Conservation (phyloP, 805 yeast genomes). For the Spencermartinsiella europaea region DNA sequence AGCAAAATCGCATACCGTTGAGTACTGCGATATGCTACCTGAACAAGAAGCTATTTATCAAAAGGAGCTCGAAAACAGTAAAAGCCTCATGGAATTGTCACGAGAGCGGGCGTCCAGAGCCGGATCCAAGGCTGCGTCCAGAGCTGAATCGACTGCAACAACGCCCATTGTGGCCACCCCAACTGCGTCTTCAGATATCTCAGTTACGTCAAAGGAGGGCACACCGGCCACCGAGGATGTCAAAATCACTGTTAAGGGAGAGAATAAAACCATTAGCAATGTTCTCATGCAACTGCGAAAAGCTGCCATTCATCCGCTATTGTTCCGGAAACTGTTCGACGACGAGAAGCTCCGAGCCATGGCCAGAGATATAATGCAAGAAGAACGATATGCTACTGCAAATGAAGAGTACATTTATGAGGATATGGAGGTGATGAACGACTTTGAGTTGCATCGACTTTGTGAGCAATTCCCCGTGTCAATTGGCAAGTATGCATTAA, state of each 20-base stretch:
- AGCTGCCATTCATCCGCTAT: conserved; percentile 86
- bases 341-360: conserved; percentile 54
- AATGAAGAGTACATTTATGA: conserved; percentile 73
- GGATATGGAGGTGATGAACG: conserved; percentile 94
- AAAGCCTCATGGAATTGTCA: conserved; percentile 5
- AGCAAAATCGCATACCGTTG: conserved; percentile 58
- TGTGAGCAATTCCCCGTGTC: conserved; percentile 69
- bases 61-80: conserved; percentile 44
- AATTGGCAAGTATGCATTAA: conserved; percentile 47
- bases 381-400: conserved; percentile 74
- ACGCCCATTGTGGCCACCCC: not conserved
- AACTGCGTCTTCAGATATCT: not conserved
- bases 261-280: conserved; percentile 41
- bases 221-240: conserved; percentile 20
- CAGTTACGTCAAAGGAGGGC: not conserved
- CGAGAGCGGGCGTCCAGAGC: not conserved
- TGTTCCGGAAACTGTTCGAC: conserved; percentile 63
- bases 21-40: conserved; percentile 57
- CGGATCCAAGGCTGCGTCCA: not conserved
- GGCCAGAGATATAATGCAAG: conserved; percentile 76
- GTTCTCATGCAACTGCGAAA: conserved; percentile 85
- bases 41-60: conserved; percentile 57
- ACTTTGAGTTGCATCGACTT: conserved; percentile 73
- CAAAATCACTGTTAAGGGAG: conserved; percentile 15
- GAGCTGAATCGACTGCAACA: not conserved